Conservation (phyloP, 495 filamentous ascomycete genomes). For the Coniosporium apollinis region DNA sequence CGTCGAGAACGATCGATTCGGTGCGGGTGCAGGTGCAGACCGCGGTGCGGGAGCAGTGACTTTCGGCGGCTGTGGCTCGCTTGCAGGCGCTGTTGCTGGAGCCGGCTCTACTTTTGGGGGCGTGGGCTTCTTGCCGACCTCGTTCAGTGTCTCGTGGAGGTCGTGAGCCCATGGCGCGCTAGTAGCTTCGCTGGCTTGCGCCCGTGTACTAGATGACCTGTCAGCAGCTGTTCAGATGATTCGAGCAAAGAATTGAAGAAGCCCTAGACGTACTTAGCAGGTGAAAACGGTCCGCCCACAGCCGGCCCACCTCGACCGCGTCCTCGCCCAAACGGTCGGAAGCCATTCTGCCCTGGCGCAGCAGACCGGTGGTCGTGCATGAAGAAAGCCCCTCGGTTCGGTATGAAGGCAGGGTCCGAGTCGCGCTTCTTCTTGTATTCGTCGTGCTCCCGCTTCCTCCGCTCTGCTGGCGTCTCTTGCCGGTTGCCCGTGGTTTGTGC, state of each 20-base stretch:
- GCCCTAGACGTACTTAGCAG: slow-evolving; percentile 37
- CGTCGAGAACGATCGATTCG: slow-evolving; percentile 51
- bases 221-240: slow-evolving; percentile 6
- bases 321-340: slow-evolving; percentile 49
- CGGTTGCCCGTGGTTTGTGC: slow-evolving; percentile 14
- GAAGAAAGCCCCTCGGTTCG: slow-evolving; percentile 90
- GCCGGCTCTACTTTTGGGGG: neutral
- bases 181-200: slow-evolving; percentile 35
- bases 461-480: slow-evolving; percentile 41
- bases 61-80: slow-evolving; percentile 1
- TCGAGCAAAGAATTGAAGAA: slow-evolving; percentile 5
- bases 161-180: slow-evolving; percentile 83
- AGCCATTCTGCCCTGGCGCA: slow-evolving; percentile 57
- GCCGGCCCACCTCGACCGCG: slow-evolving; percentile 36
- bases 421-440: slow-evolving; percentile 76
- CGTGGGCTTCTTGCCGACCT: slow-evolving; percentile 30
- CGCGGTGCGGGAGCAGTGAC: too few relatives aligned
- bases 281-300: slow-evolving; percentile 36
- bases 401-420: slow-evolving; percentile 84
- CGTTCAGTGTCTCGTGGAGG: slow-evolving; percentile 60
- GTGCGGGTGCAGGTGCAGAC: slow-evolving; percentile 27
- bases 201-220: slow-evolving; percentile 20
- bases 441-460: slow-evolving; percentile 70
- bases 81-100: slow-evolving; percentile 1
- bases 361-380: slow-evolving; percentile 83